Evolutionary conservation across 306 rosid genomes (phyloP).

Genomic region (Rosa persica): DNA sequence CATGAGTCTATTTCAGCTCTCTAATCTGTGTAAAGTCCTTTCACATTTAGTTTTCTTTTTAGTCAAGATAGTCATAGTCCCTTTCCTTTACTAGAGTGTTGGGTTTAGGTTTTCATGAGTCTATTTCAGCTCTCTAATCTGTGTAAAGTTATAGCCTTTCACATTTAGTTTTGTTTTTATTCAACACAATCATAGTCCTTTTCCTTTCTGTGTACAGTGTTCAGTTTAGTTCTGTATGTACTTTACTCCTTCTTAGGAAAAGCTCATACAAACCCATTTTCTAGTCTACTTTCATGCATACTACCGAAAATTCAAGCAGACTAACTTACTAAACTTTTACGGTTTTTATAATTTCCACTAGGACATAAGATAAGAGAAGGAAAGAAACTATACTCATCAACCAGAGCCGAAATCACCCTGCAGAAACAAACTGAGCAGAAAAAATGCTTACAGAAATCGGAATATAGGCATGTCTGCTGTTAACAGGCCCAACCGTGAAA

Average conservation of each 20-base stretch:
- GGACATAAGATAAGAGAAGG: not conserved
- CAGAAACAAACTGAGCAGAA: slow-evolving; percentile 19
- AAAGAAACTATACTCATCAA: not conserved
- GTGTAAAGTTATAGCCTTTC: not conserved
- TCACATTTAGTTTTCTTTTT: not conserved
- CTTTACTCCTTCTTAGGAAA: not conserved
- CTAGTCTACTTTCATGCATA: not conserved
- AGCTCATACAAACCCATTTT: not conserved
- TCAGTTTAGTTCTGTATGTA: not conserved
- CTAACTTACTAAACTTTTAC: not conserved
- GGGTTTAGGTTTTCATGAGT: not conserved
- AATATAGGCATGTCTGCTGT: slow-evolving; percentile 81
- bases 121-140: not conserved
- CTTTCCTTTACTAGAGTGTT: not conserved
- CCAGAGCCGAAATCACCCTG: slow-evolving; percentile 9
- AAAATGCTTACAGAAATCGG: slow-evolving; percentile 78
- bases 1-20: slow-evolving; percentile 4
- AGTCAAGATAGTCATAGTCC: not conserved
- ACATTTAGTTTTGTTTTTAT: not conserved
- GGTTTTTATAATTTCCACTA: not conserved
- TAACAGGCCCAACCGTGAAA: slow-evolving; percentile 89
- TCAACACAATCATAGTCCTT: not conserved
- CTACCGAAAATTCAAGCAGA: not conserved
- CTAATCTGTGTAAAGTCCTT: not conserved
- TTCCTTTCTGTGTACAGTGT: not conserved